A percentile compares a stretch with the other conserved stretches of the same genome.
These are phyloP conservation scores for Arxiozyma bovina DNA, from an alignment of 1,139 yeast species.

Conservation along the genomic window DNA sequence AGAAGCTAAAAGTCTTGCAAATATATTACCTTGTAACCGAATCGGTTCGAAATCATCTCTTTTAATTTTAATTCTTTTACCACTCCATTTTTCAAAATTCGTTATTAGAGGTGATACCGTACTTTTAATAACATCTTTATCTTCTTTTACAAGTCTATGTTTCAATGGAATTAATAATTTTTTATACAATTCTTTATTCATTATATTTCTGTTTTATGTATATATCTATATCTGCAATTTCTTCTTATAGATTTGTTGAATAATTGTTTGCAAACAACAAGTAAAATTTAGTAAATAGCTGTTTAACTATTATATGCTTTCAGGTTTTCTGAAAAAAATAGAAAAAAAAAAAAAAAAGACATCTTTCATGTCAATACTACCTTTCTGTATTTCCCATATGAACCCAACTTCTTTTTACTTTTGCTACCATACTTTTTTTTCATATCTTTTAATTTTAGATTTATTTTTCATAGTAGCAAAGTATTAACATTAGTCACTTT, in stretches of 20 bases:
- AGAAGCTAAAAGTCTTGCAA: constrained; percentile 23
- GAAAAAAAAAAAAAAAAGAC: too few relatives aligned
- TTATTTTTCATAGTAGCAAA: too few relatives aligned
- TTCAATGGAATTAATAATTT: neutral
- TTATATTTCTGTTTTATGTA: neutral
- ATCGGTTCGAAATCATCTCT: constrained; percentile 4
- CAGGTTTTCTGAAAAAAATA: too few relatives aligned
- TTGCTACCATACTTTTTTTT: too few relatives aligned
- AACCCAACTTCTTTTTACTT: neutral
- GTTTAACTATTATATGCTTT: neutral
- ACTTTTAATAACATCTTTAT: constrained; percentile 2
- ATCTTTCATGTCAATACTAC: neutral
- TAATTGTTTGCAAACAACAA: neutral
- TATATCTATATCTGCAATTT: neutral
- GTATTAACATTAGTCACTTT: too few relatives aligned
- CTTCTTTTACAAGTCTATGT: neutral
- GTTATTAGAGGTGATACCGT: constrained; percentile 23
- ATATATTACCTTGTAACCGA: constrained; percentile 16
- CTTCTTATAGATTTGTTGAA: neutral
- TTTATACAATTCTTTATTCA: neutral
- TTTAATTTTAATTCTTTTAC: constrained; percentile 13
- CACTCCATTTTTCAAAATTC: constrained; percentile 28
- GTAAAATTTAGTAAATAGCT: too few relatives aligned
- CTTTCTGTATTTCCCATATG: neutral
- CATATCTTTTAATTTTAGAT: too few relatives aligned